phyloP scores from a whole-genome alignment of 495 filamentous ascomycete genomes.

The Lophiotrema nucula region DNA sequence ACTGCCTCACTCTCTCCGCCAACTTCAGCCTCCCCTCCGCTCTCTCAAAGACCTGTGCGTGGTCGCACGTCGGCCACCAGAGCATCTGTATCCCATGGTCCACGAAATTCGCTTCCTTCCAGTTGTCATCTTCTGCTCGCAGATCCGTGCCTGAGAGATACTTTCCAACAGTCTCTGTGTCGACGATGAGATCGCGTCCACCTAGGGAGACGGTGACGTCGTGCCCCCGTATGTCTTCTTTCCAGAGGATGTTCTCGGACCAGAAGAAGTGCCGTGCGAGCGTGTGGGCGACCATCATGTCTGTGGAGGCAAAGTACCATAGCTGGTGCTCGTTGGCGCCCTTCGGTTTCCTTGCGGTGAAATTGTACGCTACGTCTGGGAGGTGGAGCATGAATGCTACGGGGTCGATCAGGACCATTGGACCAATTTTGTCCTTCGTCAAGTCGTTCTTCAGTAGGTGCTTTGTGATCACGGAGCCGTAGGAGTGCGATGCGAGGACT shows the following conservation, averaged over 20 bases:
- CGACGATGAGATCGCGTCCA: constrained; percentile 63
- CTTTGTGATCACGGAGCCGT: constrained; percentile 53
- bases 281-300: constrained; percentile 60
- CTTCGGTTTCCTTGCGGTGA: constrained; percentile 50
- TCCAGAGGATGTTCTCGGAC: constrained; percentile 66
- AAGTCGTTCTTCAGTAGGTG: constrained; percentile 54
- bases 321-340: constrained; percentile 63
- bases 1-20: constrained; percentile 42
- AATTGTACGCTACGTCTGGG: constrained; percentile 71
- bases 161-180: constrained; percentile 55
- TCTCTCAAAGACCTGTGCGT: constrained; percentile 66
- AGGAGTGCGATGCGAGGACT: constrained; percentile 57
- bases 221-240: constrained; percentile 53
- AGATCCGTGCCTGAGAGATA: constrained; percentile 49
- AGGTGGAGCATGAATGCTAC: constrained; percentile 65
- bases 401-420: constrained; percentile 61
- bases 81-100: constrained; percentile 57
- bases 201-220: constrained; percentile 56
- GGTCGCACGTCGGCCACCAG: constrained; percentile 63
- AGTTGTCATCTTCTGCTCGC: constrained; percentile 29
- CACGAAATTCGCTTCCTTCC: constrained; percentile 48
- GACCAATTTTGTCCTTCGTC: constrained; percentile 46
- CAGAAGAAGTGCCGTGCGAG: constrained; percentile 66
- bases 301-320: constrained; percentile 65
- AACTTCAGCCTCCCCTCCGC: constrained; percentile 43